Evolutionary conservation across 75 land plant genomes (phyloP).

Genomic region (Sequoia sempervirens): DNA sequence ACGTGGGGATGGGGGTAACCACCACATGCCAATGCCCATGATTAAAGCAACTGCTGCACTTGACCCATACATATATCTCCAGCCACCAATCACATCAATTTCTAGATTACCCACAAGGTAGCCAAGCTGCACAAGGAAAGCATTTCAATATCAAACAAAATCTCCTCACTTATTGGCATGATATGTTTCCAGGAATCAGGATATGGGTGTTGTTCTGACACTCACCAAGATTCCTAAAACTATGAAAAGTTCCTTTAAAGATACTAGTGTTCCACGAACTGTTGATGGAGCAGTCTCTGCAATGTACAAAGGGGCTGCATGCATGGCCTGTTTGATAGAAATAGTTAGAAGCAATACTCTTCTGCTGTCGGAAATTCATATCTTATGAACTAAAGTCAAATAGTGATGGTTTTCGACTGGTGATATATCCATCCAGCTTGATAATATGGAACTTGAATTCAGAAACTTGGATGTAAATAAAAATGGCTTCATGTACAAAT

Average conservation of each 20-base stretch:
- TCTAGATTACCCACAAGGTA: slow-evolving; percentile 67
- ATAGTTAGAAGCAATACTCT: neutral
- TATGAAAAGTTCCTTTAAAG: slow-evolving; percentile 90
- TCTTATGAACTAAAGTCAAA: neutral
- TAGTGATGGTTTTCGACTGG: neutral
- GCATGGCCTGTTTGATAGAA: slow-evolving; percentile 80
- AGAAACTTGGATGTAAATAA: neutral
- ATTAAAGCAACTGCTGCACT: slow-evolving; percentile 67
- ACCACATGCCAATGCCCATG: slow-evolving; percentile 89
- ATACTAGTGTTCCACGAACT: slow-evolving; percentile 89
- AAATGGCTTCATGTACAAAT: neutral
- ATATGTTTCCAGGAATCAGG: slow-evolving; percentile 5
- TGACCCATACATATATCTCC: slow-evolving; percentile 90
- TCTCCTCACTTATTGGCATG: neutral
- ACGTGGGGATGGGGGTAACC: slow-evolving; percentile 92
- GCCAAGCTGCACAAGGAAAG: slow-evolving; percentile 53
- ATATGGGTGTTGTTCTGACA: neutral
- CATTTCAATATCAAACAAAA: neutral
- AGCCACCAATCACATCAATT: slow-evolving; percentile 79
- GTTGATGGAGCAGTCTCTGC: slow-evolving; percentile 92
- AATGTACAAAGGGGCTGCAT: slow-evolving; percentile 96
- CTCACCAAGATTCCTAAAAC: slow-evolving; percentile 89
- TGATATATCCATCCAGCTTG: neutral
- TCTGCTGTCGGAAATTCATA: neutral
- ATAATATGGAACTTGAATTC: neutral